Conservation (phyloP, 2,329 filamentous ascomycete genomes). For the Tolypocladium tropicale region DNA sequence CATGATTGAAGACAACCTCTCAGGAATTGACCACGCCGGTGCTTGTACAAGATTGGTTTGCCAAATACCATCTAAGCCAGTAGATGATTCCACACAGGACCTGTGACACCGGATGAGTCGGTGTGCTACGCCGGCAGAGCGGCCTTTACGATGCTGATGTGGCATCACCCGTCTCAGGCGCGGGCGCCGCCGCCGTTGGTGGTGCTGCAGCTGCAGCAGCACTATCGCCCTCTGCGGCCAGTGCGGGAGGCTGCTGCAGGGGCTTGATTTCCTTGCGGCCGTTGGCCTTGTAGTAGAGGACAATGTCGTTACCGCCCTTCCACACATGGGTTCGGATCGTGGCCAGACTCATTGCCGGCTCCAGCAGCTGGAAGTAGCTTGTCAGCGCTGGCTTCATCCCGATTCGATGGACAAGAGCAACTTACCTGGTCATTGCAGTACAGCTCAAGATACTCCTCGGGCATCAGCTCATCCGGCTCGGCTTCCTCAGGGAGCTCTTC, state of each 20-base stretch:
- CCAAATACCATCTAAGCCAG: background rate
- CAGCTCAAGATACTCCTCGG: conserved; percentile 89
- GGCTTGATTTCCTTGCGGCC: conserved; percentile 56
- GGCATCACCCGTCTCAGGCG: conserved; percentile 6
- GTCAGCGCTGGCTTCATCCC: background rate
- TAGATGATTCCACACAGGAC: background rate
- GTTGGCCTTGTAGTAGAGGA: conserved; percentile 85
- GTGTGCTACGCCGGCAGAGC: background rate
- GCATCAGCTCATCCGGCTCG: conserved; percentile 52
- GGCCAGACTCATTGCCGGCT: conserved; percentile 82
- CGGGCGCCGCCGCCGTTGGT: conserved; percentile 5
- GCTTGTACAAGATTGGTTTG: background rate
- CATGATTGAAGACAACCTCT: background rate
- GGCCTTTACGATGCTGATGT: conserved; percentile 1
- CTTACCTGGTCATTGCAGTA: conserved; percentile 88
- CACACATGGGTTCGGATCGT: conserved; percentile 87
- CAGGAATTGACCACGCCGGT: background rate
- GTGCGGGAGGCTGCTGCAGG: conserved; percentile 7
- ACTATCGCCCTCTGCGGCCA: conserved; percentile 11
- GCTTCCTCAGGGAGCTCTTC: conserved; percentile 56
- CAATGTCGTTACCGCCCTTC: conserved; percentile 88
- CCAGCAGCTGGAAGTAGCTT: conserved; percentile 42
- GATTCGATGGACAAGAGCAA: conserved; percentile 5
- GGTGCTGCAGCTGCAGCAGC: conserved; percentile 10
- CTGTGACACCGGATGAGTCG: background rate